These are phyloP conservation scores for Xylariaceae sp. DNA, from an alignment of 2,329 filamentous ascomycete species.

Conservation along the genomic window DNA sequence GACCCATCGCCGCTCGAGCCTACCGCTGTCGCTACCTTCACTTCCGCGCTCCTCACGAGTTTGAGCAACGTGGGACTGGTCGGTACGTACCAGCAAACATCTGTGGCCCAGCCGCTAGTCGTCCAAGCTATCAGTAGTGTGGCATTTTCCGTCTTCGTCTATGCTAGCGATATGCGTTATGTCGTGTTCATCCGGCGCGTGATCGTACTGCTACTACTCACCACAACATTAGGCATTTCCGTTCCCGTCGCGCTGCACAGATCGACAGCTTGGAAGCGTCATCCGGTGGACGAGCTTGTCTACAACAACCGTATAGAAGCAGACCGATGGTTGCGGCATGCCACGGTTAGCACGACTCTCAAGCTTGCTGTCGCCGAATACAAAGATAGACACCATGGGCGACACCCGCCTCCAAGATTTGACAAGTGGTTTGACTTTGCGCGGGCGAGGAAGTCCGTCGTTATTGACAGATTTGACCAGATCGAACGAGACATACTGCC, in stretches of 20 bases:
- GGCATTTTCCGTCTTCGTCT: constrained; percentile 42
- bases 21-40: constrained; percentile 40
- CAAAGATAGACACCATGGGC: constrained; percentile 52
- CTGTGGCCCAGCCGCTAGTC: constrained; percentile 33
- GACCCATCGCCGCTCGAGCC: constrained; percentile 44
- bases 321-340: constrained; percentile 47
- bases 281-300: constrained; percentile 48
- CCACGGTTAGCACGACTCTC: constrained; percentile 44
- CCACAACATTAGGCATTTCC: constrained; percentile 34
- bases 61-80: constrained; percentile 34
- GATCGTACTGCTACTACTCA: constrained; percentile 37
- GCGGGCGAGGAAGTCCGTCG: constrained; percentile 58
- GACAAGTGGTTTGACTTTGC: constrained; percentile 83
- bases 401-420: constrained; percentile 75
- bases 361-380: constrained; percentile 47
- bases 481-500: constrained; percentile 71
- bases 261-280: constrained; percentile 29
- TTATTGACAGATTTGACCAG: constrained; percentile 79
- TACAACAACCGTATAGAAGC: constrained; percentile 45
- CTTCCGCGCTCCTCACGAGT: constrained; percentile 37
- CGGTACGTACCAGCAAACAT: constrained; percentile 45
- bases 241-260: constrained; percentile 36
- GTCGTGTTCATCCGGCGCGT: constrained; percentile 41
- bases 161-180: constrained; percentile 40
- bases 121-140: constrained; percentile 37